Evolutionary conservation across 768 basidiomycete species (phyloP).

Genomic region (Naematelia encephala): DNA sequence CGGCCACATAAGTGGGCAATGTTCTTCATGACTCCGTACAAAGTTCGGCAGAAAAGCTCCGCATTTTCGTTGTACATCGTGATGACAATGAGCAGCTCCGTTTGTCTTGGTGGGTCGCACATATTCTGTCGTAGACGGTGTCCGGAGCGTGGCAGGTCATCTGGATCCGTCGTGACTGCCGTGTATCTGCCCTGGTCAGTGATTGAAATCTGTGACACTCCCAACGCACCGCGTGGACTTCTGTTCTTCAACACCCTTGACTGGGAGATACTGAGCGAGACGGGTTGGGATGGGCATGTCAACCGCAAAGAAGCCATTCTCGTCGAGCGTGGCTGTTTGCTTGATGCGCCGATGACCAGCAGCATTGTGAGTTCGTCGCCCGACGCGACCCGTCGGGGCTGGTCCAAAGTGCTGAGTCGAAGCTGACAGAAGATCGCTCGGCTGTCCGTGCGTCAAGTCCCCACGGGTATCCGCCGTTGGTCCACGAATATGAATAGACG

Average conservation of each 20-base stretch:
- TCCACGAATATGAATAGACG: slow-evolving; percentile 20
- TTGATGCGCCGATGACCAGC: slow-evolving; percentile 38
- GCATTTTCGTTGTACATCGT: slow-evolving; percentile 98
- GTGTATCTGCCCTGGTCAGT: slow-evolving; percentile 82
- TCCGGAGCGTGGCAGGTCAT: slow-evolving; percentile 77
- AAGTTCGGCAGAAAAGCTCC: slow-evolving; percentile 75
- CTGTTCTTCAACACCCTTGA: slow-evolving; percentile 46
- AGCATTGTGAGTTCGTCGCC: slow-evolving; percentile 39
- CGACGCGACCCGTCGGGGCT: slow-evolving; percentile 44
- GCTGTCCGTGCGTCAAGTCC: neutral
- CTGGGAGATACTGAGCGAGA: slow-evolving; percentile 44
- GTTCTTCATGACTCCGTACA: slow-evolving; percentile 96
- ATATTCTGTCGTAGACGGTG: slow-evolving; percentile 80
- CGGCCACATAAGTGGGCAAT: slow-evolving; percentile 81
- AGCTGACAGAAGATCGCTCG: slow-evolving; percentile 12
- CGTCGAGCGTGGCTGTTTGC: slow-evolving; percentile 44
- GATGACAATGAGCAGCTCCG: slow-evolving; percentile 89
- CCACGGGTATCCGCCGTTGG: slow-evolving; percentile 9
- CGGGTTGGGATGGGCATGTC: slow-evolving; percentile 47
- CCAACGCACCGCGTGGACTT: slow-evolving; percentile 32
- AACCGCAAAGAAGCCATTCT: slow-evolving; percentile 43
- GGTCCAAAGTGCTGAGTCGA: slow-evolving; percentile 48
- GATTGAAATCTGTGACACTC: slow-evolving; percentile 55
- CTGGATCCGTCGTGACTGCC: slow-evolving; percentile 88
- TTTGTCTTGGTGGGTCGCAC: slow-evolving; percentile 63